Evolutionary conservation across 805 yeast genomes (phyloP), one percentile per base, ranked within the genome.

Genomic region (Kazachstania taianensis): DNA sequence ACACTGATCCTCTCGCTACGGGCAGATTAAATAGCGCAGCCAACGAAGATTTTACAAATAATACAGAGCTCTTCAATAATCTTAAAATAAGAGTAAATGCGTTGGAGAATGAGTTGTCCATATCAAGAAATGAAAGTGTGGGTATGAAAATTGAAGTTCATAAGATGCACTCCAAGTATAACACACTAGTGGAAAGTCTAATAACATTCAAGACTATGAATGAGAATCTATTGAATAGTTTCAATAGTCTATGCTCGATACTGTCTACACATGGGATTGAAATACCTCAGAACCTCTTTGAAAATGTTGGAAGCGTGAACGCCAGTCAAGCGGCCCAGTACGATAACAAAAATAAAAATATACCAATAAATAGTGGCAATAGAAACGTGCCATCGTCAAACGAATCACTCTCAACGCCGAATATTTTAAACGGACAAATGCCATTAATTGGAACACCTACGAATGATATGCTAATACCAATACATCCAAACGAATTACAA

Each of bases 211-310:
- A 75, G 45, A 62, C 68, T 13, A 62, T 67, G 8, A 73, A 76
- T 50, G 84, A 78, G 45, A 63, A 78, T 28, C 68, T 72, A 44
- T 65, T 70, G 35, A 61, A 66, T 28, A 68, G 77, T 33, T 65
- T 81, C 44, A 66, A 66, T 28, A 49, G 67, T 2, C 53, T 81
- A 22, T 64, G 72, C 18, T 63, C 65, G 33, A 61, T 73, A 27
- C 57, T 81, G 28, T 46, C 61, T 5, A 75, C 66, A 42, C 65
- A 74, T 12, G 92, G 92, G 2, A 72, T 80, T 31, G 72, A 79
- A 37, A 45, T 81, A n/a, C 86, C 87, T 2, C 71, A 69, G 7
- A 34, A 39, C 15, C 30, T 52, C 13, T 48, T 41, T 28, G 38
- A 41, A 9, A 38, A 37, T 14, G n/a, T n/a, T n/a, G n/a, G n/a